Base-by-base conservation (phyloP, 2,329 filamentous ascomycete genomes). In the Phoma sp. region DNA sequence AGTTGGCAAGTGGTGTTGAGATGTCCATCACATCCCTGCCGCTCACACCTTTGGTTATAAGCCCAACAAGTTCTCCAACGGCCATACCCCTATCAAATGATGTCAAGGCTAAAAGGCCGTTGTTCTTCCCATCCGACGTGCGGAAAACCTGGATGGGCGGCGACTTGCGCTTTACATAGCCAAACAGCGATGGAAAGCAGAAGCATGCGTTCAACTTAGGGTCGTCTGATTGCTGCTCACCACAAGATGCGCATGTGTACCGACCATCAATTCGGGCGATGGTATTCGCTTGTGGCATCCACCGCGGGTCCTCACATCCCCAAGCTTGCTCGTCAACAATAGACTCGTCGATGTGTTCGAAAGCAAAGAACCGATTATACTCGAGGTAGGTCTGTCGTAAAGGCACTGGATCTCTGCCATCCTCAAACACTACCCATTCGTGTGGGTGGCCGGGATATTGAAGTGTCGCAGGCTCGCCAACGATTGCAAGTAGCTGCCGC, bases 51-150 rank as follows among this genome's bases (percentile, higher is more conserved):
- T 78, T 80, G 0, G 83, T 85, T 29, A 85, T 75, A 24, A 82
- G 66, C 3, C 83, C 83, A 4, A 84, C 77, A 52, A 85, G 84
- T 64, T 85, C 83, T 2, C 81, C 82, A 13, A 85, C 76, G 0
- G 80, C 80, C 1, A 74, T 71, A 9, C 83, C 83, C 29, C 80
- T 75, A 39, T 83, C 80, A 48, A 85, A 82, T 3, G 78, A 68
- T 6, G 56, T 78, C 68, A 72, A 45, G 1, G 80, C 79, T 30
- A 78, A 52, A 1, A 85, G 73, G 0, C 83, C 82, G 49, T 85
- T 85, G 61, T 83, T 83, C 46, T 80, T 81, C 4, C 81, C 82
- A 46, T 80, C 78, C 0, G 76, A 65, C 0, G 82, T 85, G 14
- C 78, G 77, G 61, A 81, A 83, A 8, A 85, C 72, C 58, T 84